These are phyloP conservation scores for Pulveroboletus ravenelii DNA, from an alignment of 768 basidiomycete species.

Conservation along the genomic window DNA sequence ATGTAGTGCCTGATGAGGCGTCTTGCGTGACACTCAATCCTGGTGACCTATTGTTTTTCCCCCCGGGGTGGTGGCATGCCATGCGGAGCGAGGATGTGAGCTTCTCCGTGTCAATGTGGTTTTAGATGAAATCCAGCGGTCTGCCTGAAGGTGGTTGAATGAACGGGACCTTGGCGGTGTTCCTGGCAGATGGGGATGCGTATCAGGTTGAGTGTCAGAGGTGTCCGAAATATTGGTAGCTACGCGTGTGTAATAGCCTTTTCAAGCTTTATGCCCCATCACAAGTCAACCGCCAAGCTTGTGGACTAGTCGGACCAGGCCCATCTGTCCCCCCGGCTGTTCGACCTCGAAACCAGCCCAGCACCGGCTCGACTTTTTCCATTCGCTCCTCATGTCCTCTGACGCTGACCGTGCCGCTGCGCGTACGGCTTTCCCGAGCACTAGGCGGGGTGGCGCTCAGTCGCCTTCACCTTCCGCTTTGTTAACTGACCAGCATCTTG, in stretches of 20 bases:
- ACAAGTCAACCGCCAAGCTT: conserved; percentile 14
- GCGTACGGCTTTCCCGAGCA: conserved; percentile 26
- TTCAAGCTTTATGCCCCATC: conserved; percentile 10
- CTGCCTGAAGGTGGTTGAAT: conserved; percentile 18
- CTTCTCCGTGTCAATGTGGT: conserved; percentile 91
- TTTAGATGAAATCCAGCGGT: conserved; percentile 42
- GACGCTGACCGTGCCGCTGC: conserved; percentile 29
- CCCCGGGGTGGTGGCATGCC: conserved; percentile 93
- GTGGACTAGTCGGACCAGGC: not conserved
- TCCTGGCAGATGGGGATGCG: conserved; percentile 1
- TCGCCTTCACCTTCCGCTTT: conserved; percentile 35
- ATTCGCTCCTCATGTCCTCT: conserved; percentile 23
- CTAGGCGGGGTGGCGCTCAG: conserved; percentile 23
- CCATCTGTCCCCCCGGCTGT: not conserved
- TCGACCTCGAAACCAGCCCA: conserved; percentile 18
- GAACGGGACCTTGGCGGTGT: conserved; percentile 2
- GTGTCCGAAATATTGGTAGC: not conserved
- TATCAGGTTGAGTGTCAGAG: conserved; percentile 3
- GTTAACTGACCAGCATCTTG: conserved; percentile 54
- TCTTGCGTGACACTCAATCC: conserved; percentile 61
- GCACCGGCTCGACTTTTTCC: conserved; percentile 5
- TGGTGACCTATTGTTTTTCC: conserved; percentile 86
- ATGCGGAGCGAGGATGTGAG: conserved; percentile 80
- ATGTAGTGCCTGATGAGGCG: conserved; percentile 54
- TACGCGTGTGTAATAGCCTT: conserved; percentile 14